phyloP scores from a whole-genome alignment of 768 basidiomycete genomes.

The Xerocomellus amylosporus region DNA sequence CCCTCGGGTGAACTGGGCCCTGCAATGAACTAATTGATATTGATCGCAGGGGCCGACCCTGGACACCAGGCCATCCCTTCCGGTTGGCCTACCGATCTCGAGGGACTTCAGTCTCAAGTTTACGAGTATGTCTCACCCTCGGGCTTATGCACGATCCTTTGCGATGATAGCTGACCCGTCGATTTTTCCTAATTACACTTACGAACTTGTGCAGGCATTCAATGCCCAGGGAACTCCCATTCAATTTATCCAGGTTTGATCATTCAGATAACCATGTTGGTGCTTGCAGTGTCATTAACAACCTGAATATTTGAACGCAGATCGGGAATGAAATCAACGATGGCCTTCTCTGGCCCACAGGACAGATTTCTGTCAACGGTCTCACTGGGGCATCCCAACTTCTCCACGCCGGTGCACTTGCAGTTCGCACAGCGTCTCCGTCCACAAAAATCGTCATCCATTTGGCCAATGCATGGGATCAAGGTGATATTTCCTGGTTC shows the following conservation, averaged over 20 bases:
- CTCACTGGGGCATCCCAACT: constrained; percentile 21
- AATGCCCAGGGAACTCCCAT: constrained; percentile 8
- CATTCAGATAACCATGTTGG: not conserved
- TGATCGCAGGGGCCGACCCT: constrained; percentile 6
- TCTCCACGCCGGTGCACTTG: constrained; percentile 34
- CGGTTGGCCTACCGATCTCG: constrained; percentile 13
- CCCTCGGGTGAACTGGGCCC: not conserved
- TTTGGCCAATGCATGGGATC: constrained; percentile 10
- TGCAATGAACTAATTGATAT: not conserved
- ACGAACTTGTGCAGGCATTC: constrained; percentile 4
- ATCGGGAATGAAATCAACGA: constrained; percentile 14
- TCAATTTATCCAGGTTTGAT: constrained; percentile 10
- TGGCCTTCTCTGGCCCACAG: constrained; percentile 9
- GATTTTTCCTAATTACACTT: constrained; percentile 3
- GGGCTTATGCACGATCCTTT: no score
- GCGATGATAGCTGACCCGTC: not conserved
- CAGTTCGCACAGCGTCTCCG: constrained; percentile 6
- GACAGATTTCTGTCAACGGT: constrained; percentile 3
- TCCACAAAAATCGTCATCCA: constrained; percentile 7
- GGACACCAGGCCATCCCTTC: constrained; percentile 9
- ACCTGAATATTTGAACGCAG: not conserved
- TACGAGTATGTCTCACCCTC: constrained; percentile 1
- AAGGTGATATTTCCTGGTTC: constrained; percentile 4
- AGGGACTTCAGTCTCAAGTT: constrained; percentile 4
- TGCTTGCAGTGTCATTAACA: not conserved